Percentiles rank a stretch among this genome's conserved stretches.
phyloP scores from a whole-genome alignment of 2,329 filamentous ascomycete genomes.

The Cadophora sp. region DNA sequence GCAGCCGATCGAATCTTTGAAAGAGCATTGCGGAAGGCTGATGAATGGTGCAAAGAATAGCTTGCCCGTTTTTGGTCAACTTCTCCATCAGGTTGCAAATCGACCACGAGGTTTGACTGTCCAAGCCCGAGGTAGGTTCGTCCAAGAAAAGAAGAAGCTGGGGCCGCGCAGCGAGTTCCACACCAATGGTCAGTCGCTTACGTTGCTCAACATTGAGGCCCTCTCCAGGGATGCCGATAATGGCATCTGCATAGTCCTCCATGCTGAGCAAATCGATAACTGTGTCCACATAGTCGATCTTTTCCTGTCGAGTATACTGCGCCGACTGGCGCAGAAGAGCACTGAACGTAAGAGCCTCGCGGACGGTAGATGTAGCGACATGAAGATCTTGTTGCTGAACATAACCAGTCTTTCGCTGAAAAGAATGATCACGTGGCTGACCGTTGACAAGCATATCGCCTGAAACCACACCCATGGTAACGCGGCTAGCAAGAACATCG shows the following conservation, averaged over 20 bases:
- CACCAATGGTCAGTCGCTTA: slow-evolving; percentile 87
- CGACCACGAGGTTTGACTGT: slow-evolving; percentile 91
- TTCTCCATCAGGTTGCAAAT: slow-evolving; percentile 88
- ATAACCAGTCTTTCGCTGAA: slow-evolving; percentile 92
- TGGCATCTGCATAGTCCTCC: slow-evolving; percentile 86
- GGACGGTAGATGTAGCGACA: slow-evolving; percentile 81
- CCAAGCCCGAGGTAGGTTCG: slow-evolving; percentile 93
- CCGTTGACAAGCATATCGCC: slow-evolving; percentile 79
- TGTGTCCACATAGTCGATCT: slow-evolving; percentile 86
- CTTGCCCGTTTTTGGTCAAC: slow-evolving; percentile 84
- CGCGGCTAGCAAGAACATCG: slow-evolving; percentile 79
- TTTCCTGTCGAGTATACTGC: slow-evolving; percentile 73
- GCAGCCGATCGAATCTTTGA: slow-evolving; percentile 82
- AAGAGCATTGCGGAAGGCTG: slow-evolving; percentile 94
- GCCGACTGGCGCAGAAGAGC: slow-evolving; percentile 85
- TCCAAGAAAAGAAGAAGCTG: slow-evolving; percentile 88
- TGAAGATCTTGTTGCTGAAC: slow-evolving; percentile 93
- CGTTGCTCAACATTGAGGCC: slow-evolving; percentile 61
- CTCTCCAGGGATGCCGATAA: slow-evolving; percentile 90
- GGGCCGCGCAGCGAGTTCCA: slow-evolving; percentile 91
- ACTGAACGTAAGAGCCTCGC: slow-evolving; percentile 86
- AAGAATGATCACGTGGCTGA: slow-evolving; percentile 65
- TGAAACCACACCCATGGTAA: slow-evolving; percentile 86
- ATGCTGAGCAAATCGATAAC: slow-evolving; percentile 91
- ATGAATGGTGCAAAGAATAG: slow-evolving; percentile 93